Conservation (phyloP, 345 rosid species). For the Mangifera indica region DNA sequence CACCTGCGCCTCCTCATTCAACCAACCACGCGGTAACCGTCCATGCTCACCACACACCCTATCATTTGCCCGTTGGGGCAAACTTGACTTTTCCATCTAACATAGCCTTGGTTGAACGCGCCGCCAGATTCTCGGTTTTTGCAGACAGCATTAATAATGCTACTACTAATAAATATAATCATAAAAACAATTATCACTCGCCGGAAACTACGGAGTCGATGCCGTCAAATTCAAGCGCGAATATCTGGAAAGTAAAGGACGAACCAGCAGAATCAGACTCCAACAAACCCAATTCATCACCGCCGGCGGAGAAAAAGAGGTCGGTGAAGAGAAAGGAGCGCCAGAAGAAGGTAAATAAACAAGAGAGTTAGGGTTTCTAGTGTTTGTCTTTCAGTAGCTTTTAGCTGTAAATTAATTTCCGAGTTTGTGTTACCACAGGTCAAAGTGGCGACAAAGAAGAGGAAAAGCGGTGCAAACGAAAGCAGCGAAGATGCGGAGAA, state of each 20-base stretch:
- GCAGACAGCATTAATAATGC: conserved; percentile 7
- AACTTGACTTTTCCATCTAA: conserved; percentile 37
- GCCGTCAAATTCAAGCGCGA: conserved; percentile 36
- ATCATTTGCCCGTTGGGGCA: conserved; percentile 8
- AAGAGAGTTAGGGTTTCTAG: background rate
- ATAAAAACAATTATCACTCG: conserved; percentile 15
- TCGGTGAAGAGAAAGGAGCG: conserved; percentile 50
- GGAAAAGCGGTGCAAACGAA: conserved; percentile 33
- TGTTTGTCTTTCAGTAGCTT: background rate
- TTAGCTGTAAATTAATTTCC: background rate
- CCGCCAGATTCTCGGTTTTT: conserved; percentile 39
- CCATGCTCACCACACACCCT: conserved; percentile 3
- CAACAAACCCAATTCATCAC: conserved; percentile 19
- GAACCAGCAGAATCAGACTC: conserved; percentile 44
- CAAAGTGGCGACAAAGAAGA: conserved; percentile 50
- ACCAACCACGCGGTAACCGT: background rate
- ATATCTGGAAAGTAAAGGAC: conserved; percentile 40
- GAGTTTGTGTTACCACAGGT: conserved; percentile 25
- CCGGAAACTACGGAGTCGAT: conserved; percentile 27
- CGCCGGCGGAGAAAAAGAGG: conserved; percentile 29
- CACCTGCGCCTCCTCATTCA: background rate
- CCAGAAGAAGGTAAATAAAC: conserved; percentile 44
- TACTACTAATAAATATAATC: background rate
- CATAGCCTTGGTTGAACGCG: conserved; percentile 32
- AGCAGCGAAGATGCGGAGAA: conserved; percentile 42